Base-by-base conservation (phyloP, 2,329 filamentous ascomycete genomes). In the Diplodia corticola region DNA sequence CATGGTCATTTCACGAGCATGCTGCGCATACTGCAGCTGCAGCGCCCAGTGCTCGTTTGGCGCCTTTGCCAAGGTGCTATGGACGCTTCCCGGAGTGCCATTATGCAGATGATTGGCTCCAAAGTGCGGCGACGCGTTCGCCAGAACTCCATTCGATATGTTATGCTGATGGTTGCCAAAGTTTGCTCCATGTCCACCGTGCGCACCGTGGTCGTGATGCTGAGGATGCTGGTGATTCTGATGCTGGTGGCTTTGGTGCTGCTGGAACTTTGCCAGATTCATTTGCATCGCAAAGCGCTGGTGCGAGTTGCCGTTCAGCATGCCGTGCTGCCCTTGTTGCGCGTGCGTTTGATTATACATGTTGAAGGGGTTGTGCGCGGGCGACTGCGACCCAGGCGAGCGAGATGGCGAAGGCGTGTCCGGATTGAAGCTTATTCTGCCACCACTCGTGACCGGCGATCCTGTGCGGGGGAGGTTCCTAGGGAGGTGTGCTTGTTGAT, bases 1-100 rank as follows among this genome's bases (percentile, higher is more conserved):
- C 85, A 90, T 79, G 83, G 88, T 81, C 82, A 88, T 82, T 86
- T 91, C 73, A 65, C 86, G 82, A 51, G 91, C 88, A 69, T 92
- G 90, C 70, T 93, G 91, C 69, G 89, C 90, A 73, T 93, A 81
- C 69, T 91, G 88, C 70, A 97, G 80, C 80, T 99, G 95, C 75
- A 95, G 90, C 69, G 90, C 88, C 93, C 93, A 98, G 78, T 96
- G 91, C 70, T 88, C 85, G 69, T 83, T 87, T 70, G 84, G 82
- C n/a, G 84, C 82, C 68, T 88, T 86, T 69, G 81, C 83, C 28
- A 85, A 75, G 35, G 82, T 83, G 68, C 83, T 85, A 69, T 87
- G 84, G n/a, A 82, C 80, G 67, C 81, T 82, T 53, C 79, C 78
- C 6, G 85, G 82, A 9, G 84, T 85, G 48, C 86, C 85, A 73